Base-by-base conservation (phyloP, 75 land plant species). In the Selaginella tamariscina region DNA sequence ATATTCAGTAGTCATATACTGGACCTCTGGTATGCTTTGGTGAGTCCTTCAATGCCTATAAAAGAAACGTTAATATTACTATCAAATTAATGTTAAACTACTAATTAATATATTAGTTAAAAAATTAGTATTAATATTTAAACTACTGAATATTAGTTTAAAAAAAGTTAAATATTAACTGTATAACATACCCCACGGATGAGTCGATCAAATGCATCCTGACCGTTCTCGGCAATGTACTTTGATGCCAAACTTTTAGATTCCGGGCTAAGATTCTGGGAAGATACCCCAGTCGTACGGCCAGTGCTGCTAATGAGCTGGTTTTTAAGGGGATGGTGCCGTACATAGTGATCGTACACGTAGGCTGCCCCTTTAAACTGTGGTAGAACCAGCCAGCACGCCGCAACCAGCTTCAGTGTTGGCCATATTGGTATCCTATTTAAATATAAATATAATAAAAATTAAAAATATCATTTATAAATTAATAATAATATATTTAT, bases 371-470 rank as follows among this genome's bases (percentile, higher is more conserved):
- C 89, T 64, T 72, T 75, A 74, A 86, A 86, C 62, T 86, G 82
- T 1, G 88, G 88, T 29, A 86, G 73, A 27, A 81, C 89, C 66
- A 86, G 63, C 89, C 89, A 86, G 0, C 79, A 82, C 31, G 68
- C 62, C 2, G 73, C 31, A 29, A 74, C 33, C 20, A 86, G 33
- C 71, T 84, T 86, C 55, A 75, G 33, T 0, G 33, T 29, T 31
- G 78, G 76, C 89, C 89, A 86, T 20, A 86, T 69, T 1, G 86
- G 84, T 44, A 86, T 77, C 88, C 88, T 86, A 74, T 64, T 9
- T 9, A 9, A 60, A 23, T 18, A 60, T 11, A 60, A 60, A 9
- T 60, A 65, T 29, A 27, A 8, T 1, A 13, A 56, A 70, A 24
- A 24, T 33, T 21, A 65, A 1, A 65, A 20, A 11, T 32, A 31